Conservation (phyloP, 768 basidiomycete genomes). For the Suillus placidus region DNA sequence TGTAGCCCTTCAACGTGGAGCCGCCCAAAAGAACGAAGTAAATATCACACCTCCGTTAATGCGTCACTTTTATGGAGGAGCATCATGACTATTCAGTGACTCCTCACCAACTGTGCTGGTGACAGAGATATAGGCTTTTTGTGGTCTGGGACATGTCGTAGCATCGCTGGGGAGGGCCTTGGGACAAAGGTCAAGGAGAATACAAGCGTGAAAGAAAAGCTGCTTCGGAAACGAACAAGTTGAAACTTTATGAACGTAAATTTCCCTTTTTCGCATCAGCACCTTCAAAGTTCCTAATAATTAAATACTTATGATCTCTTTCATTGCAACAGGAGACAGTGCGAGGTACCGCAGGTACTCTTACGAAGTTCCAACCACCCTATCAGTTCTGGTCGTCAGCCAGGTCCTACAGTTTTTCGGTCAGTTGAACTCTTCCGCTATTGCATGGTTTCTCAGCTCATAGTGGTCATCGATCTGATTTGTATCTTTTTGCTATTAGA, state of each 20-base stretch:
- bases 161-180: not conserved
- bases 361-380: not conserved
- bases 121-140: not conserved
- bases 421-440: not conserved
- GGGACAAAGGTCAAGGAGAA: not conserved
- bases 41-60: not conserved
- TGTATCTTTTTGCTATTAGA: not conserved
- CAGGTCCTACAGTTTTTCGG: not conserved
- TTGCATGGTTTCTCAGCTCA: not conserved
- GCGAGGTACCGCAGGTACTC: not conserved
- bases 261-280: not conserved
- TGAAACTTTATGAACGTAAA: not conserved
- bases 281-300: not conserved
- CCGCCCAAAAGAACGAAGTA: not conserved
- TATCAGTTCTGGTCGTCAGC: not conserved
- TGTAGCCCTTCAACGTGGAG: not conserved
- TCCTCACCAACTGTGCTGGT: not conserved
- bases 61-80: not conserved
- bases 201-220: not conserved
- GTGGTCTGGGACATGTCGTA: not conserved
- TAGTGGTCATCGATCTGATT: not conserved
- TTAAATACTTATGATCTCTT: not conserved
- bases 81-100: not conserved
- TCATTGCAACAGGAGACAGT: not conserved
- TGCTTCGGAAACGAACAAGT: constrained; percentile 4